Evolutionary conservation across 2,329 filamentous ascomycete genomes (phyloP), one percentile per base, ranked within the genome.

Genomic region (Cytospora paraplurivora): DNA sequence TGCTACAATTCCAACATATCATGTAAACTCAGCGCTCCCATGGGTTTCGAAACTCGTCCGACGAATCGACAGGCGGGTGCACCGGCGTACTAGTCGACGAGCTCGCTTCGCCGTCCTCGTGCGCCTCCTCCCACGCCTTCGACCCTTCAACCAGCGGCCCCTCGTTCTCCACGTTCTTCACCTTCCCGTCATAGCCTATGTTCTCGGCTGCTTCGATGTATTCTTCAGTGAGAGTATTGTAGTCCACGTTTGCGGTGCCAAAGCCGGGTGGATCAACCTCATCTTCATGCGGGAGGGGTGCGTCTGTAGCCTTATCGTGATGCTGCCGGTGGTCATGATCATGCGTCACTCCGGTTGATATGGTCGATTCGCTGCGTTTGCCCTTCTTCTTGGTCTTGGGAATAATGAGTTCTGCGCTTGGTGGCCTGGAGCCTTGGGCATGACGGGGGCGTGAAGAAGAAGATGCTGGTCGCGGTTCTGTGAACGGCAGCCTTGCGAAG

Each of bases 41-140:
- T n/a, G 81, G 77, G 65, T 82, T 81, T 21, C 73, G 73, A 65
- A 81, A 81, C 62, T 78, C 79, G 4, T 81, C 79, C 34, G 73
- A 72, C 19, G 77, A 75, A n/a, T 74, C 68, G 2, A 76, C 66
- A 17, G 62, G 51, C 17, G 62, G 64, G 38, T 64, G 68, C 32
- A 62, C 51, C 12, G 69, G 69, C 11, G 64, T 66, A 4, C 54
- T 65, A 3, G 59, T 44, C 5, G 59, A 32, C 4, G 64, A 57
- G 1, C 34, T 37, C 13, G 52, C 61, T 33, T 56, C 54, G 6
- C 47, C 61, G 35, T 67, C 63, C 52, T 61, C 61, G 4, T 60
- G 61, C 32, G 57, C 61, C 37, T 62, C 41, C 38, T 67, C 60
- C 63, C 64, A 64, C 8, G 64, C 60, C 37, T 57, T 62, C 1